Evolutionary conservation across 2,329 filamentous ascomycete genomes (phyloP), one percentile per base, ranked within the genome.

Genomic region (Pseudogymnoascus sp.): DNA sequence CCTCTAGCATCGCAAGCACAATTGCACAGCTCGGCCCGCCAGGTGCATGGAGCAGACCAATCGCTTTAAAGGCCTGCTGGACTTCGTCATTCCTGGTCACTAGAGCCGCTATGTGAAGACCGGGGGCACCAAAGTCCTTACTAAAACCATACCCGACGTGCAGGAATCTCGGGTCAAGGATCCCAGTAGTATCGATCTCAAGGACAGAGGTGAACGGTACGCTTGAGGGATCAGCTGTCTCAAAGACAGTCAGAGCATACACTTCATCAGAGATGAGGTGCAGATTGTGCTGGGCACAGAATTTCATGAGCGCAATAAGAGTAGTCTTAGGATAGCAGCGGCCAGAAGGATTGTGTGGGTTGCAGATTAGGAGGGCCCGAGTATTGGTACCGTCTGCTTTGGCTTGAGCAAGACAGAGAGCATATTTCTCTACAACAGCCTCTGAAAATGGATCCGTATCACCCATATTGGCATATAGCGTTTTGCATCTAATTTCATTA

Each of bases 211-310:
- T 80, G 66, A 85, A 85, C 0, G 74, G 71, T 0, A 66, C 10
- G 81, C 76, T 64, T 3, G 66, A 39, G 2, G 21, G 21, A 5
- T 69, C 69, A 1, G 66, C 69, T 40, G 73, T 77, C 23, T 74
- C 69, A 67, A 74, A 81, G 0, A 77, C 71, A 0, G 78, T 79
- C 14, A 79, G 68, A 2, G 78, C 80, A 67, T 82, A 82, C 31
- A 82, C 77, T 67, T 83, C 80, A 66, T 82, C 80, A 62, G 75
- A 77, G 66, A 81, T 75, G 23, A 82, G 67, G 65, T 82, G 79
- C 21, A 82, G 72, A 6, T 72, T 66, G 64, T 80, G 71, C 60
- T 75, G 73, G 60, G 76, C 69, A 64, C 79, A 81, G 31, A 82
- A 71, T 3, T 63, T 67, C 69, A 80, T 72, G 26, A 71, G 64